Conservation (phyloP, 2,329 filamentous ascomycete genomes). For the Trichoderma sp. region DNA sequence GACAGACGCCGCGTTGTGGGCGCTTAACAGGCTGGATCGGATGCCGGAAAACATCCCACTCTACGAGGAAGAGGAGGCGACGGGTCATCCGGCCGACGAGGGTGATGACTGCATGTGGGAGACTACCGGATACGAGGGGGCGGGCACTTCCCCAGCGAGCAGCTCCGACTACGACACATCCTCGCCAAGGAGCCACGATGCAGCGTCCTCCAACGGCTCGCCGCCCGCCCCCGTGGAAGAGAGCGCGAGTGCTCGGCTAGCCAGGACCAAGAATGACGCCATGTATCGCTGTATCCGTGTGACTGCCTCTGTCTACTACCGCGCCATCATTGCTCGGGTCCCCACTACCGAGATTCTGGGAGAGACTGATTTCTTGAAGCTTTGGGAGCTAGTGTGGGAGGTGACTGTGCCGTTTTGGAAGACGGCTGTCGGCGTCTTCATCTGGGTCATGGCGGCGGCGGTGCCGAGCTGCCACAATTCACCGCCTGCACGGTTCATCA, state of each 20-base stretch:
- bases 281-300: conserved; percentile 51
- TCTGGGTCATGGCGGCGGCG: conserved; percentile 49
- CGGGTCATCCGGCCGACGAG: background rate
- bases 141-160: conserved; percentile 8
- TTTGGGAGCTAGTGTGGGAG: conserved; percentile 52
- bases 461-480: conserved; percentile 42
- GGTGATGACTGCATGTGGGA: conserved; percentile 15
- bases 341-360: conserved; percentile 46
- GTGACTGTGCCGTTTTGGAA: conserved; percentile 50
- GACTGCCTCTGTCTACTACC: conserved; percentile 50
- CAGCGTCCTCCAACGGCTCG: background rate
- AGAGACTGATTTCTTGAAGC: conserved; percentile 40
- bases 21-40: conserved; percentile 41
- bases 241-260: conserved; percentile 10
- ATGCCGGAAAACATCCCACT: conserved; percentile 29
- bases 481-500: conserved; percentile 47
- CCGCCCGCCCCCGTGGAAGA: conserved; percentile 3
- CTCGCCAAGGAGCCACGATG: conserved; percentile 8
- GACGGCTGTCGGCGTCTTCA: conserved; percentile 48
- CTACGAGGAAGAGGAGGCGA: background rate
- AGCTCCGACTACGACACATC: conserved; percentile 4
- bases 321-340: conserved; percentile 44
- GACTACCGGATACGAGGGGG: conserved; percentile 14
- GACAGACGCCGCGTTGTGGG: conserved; percentile 41
- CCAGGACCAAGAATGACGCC: conserved; percentile 34